A percentile compares a stretch with the other conserved stretches of the same genome.
Conservation (phyloP, 2,329 filamentous ascomycete genomes). For the Penicillium sp. region DNA sequence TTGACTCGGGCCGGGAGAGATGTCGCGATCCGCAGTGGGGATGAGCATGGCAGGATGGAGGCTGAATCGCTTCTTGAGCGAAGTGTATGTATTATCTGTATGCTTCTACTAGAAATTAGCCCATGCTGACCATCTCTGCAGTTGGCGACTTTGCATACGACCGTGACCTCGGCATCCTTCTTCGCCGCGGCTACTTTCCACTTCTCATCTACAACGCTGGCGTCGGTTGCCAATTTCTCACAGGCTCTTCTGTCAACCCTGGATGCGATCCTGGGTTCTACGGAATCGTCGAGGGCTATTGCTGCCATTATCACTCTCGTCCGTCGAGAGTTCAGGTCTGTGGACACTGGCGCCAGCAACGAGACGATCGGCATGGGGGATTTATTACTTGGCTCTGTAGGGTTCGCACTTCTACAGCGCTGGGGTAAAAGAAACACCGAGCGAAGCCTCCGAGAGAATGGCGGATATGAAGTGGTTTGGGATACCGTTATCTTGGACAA, state of each 20-base stretch:
- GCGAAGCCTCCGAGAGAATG: slow-evolving; percentile 35
- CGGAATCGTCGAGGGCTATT: slow-evolving; percentile 46
- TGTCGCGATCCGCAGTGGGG: slow-evolving; percentile 44
- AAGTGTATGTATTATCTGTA: slow-evolving; percentile 35
- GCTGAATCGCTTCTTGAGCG: slow-evolving; percentile 44
- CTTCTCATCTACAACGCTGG: slow-evolving; percentile 42
- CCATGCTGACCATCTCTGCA: slow-evolving; percentile 21
- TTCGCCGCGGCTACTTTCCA: slow-evolving; percentile 46
- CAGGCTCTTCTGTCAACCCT: slow-evolving; percentile 44
- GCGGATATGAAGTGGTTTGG: slow-evolving; percentile 45
- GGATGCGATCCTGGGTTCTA: slow-evolving; percentile 46
- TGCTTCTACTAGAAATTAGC: neutral
- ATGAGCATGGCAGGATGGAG: slow-evolving; percentile 41
- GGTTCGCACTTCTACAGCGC: slow-evolving; percentile 45
- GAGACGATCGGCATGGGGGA: slow-evolving; percentile 43
- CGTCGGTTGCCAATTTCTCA: slow-evolving; percentile 41
- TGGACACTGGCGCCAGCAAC: slow-evolving; percentile 27
- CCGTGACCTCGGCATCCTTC: slow-evolving; percentile 45
- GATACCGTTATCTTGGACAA: slow-evolving; percentile 47
- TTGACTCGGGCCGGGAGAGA: slow-evolving; percentile 43
- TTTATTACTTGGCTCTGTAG: slow-evolving; percentile 41
- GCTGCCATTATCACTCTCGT: slow-evolving; percentile 47
- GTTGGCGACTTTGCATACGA: slow-evolving; percentile 42
- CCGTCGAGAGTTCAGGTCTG: slow-evolving; percentile 41
- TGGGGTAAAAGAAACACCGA: slow-evolving; percentile 45